phyloP scores from a whole-genome alignment of 2,329 filamentous ascomycete genomes.

The Sporothrix protearum region DNA sequence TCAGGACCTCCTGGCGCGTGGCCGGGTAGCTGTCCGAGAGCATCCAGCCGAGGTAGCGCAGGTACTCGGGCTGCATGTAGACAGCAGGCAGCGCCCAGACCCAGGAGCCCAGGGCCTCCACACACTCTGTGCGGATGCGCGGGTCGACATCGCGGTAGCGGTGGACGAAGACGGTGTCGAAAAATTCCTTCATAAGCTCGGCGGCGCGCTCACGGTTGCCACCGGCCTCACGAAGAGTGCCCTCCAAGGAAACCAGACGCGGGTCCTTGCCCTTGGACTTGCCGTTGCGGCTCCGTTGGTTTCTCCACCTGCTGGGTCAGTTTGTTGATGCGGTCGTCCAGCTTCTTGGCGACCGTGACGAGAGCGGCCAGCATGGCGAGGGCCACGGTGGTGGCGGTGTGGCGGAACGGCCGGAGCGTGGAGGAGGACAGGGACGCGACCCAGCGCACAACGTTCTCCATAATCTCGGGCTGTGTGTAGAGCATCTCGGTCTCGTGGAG shows the following conservation, averaged over 20 bases:
- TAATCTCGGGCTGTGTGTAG: conserved; percentile 70
- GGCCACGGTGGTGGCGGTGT: conserved; percentile 84
- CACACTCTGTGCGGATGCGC: conserved; percentile 82
- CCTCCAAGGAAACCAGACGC: conserved; percentile 69
- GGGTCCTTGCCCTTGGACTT: conserved; percentile 68
- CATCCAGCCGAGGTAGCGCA: conserved; percentile 94
- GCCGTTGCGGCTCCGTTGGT: conserved; percentile 65
- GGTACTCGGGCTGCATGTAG: conserved; percentile 85
- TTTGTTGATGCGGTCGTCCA: conserved; percentile 62
- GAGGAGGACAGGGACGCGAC: conserved; percentile 87
- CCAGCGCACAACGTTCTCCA: conserved; percentile 90
- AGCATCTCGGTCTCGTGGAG: conserved; percentile 79
- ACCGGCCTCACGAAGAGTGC: conserved; percentile 66
- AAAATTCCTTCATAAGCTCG: conserved; percentile 74
- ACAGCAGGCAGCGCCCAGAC: conserved; percentile 78
- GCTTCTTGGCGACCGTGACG: conserved; percentile 47
- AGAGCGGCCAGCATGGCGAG: conserved; percentile 75
- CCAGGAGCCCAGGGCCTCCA: conserved; percentile 83
- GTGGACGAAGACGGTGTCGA: conserved; percentile 91
- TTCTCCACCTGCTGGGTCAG: conserved; percentile 74
- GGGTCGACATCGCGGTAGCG: conserved; percentile 92
- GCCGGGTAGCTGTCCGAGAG: conserved; percentile 74
- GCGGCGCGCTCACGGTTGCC: conserved; percentile 67
- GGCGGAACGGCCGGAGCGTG: conserved; percentile 80
- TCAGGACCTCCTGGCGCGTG: conserved; percentile 80